Evolutionary conservation across 2,329 filamentous ascomycete genomes (phyloP).

Genomic region (Pseudopyricularia cyperi): DNA sequence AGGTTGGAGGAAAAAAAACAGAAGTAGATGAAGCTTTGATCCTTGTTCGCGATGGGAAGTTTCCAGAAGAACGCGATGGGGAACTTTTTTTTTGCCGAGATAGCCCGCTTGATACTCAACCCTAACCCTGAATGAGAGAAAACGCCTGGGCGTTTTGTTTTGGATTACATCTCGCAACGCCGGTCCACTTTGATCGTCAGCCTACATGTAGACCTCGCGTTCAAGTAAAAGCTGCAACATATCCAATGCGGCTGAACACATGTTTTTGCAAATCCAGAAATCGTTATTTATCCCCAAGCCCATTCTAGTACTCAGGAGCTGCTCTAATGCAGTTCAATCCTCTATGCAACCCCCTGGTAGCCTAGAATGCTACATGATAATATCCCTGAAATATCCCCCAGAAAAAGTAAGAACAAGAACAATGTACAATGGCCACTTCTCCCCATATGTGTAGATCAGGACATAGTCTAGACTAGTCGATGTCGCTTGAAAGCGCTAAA

Average conservation of each 20-base stretch:
- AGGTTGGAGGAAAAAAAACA: not conserved
- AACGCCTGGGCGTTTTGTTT: no score
- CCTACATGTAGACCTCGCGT: no score
- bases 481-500: not conserved
- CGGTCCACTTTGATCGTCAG: no score
- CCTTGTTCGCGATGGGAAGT: not conserved
- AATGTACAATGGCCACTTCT: not conserved
- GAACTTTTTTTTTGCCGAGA: constrained; percentile 2
- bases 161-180: no score
- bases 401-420: not conserved
- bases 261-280: not conserved
- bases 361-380: not conserved
- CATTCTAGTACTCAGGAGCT: not conserved
- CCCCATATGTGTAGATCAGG: not conserved
- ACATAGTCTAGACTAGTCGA: not conserved
- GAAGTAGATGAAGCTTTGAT: not conserved
- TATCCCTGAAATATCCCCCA: not conserved
- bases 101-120: not conserved
- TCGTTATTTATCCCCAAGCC: not conserved
- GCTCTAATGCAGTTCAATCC: not conserved
- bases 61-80: constrained; percentile 2
- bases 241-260: no score
- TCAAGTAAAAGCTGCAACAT: no score
- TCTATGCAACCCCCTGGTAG: not conserved
- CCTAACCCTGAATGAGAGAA: constrained; percentile 1